Base-by-base conservation (phyloP, 441 rosid species). In the Gossypium lobatum region DNA sequence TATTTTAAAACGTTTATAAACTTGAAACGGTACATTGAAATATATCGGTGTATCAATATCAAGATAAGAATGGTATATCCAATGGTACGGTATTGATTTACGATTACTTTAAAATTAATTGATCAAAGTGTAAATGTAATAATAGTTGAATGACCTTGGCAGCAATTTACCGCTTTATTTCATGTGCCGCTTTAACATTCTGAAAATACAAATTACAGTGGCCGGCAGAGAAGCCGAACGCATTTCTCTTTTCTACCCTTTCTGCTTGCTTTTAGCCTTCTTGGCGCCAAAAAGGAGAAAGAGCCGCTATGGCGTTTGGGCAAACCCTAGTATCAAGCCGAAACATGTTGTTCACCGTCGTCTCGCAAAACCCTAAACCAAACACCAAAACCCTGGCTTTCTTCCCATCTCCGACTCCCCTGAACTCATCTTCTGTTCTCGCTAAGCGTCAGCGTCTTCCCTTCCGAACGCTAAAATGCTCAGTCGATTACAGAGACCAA, bases 401-500 rank as follows among this genome's bases (percentile, higher is more conserved):
- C 6, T 70, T 64, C 14, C 17, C 58, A 23, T 37, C 52, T 58
- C 73, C 52, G 42, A 18, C 58, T 34, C 70, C 64, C 2, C 69
- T 11, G 61, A 7, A 26, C 46, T 31, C 25, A 17, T 26, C n/a
- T 16, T 55, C 6, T 20, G 58, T 73, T 55, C 11, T 46, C 68
- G 46, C 64, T 11, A 23, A 64, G 10, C 25, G 64, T 28, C 14
- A 1, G 45, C 8, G 65, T 54, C 57, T 31, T 28, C 20, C 60
- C 21, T 20, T 45, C 55, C 64, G 65, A n/a, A 73, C 60, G 21
- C 63, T 82, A 54, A 84, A 73, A 77, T 83, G 83, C 71, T 83
- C 83, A 9, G 34, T 72, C 62, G 81, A 82, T 71, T 74, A 70
- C 82, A 73, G 75, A 65, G 84, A 83, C 65, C 58, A 76, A 50